Evolutionary conservation across 1,284 basidiomycete species (phyloP).

Genomic region (Lentinus polychrous): DNA sequence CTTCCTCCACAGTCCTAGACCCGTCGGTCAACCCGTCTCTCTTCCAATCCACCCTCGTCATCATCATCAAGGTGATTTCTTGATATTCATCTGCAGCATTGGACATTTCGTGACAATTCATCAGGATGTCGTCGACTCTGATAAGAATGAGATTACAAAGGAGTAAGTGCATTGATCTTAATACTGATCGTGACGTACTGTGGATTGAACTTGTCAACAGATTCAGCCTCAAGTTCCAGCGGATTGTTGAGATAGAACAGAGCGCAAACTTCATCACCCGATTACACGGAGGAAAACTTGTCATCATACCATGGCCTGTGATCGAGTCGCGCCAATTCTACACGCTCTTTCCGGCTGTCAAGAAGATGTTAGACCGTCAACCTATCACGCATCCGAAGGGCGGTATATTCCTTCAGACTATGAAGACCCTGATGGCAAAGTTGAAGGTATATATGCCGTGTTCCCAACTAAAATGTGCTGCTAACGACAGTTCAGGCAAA

Average conservation of each 20-base stretch:
- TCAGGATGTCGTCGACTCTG: conserved; percentile 54
- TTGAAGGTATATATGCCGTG: conserved; percentile 37
- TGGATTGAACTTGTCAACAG: conserved; percentile 21
- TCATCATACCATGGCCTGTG: conserved; percentile 61
- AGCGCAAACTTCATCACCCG: conserved; percentile 54
- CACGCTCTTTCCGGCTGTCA: conserved; percentile 39
- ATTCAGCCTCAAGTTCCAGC: conserved; percentile 46
- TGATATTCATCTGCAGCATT: neutral
- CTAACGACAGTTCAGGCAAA: too few relatives aligned
- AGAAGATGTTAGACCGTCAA: conserved; percentile 40
- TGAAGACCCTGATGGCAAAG: conserved; percentile 64
- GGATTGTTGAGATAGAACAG: conserved; percentile 53
- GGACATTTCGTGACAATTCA: neutral
- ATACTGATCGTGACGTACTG: neutral
- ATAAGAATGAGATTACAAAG: conserved; percentile 46
- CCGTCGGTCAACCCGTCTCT: conserved; percentile 49
- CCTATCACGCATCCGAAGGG: conserved; percentile 40
- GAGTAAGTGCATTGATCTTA: conserved; percentile 36
- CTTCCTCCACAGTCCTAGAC: conserved; percentile 50
- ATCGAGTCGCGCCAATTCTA: conserved; percentile 58
- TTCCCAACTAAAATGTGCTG: neutral
- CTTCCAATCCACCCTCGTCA: conserved; percentile 51
- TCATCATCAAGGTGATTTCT: conserved; percentile 51
- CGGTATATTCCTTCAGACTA: conserved; percentile 45
- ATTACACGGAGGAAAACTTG: conserved; percentile 45